phyloP scores from a whole-genome alignment of 257 asterid species.

The Solanum bukasovii region DNA sequence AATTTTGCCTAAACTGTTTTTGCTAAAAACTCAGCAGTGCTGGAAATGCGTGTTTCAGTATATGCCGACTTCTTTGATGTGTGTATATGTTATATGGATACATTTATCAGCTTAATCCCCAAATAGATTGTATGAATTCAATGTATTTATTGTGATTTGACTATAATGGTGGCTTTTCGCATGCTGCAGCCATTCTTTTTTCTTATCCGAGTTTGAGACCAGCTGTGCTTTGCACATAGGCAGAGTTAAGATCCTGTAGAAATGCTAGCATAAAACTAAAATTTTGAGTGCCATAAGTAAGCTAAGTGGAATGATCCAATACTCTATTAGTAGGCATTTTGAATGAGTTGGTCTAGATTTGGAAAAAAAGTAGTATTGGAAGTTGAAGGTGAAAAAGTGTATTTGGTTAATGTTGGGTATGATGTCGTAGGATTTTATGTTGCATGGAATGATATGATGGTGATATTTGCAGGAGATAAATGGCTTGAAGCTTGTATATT shows the following conservation, averaged over 20 bases:
- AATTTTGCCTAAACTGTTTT: neutral
- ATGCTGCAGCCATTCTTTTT: neutral
- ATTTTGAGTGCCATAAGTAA: neutral
- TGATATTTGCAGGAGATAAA: slow-evolving; percentile 60
- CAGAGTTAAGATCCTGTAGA: neutral
- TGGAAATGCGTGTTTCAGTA: neutral
- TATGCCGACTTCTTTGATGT: neutral
- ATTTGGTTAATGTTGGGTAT: neutral
- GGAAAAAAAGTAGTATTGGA: neutral
- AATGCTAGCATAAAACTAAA: neutral
- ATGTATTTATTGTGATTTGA: neutral
- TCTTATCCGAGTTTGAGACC: neutral
- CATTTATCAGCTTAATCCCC: neutral
- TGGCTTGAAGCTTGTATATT: slow-evolving; percentile 78
- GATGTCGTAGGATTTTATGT: neutral
- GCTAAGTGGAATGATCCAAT: neutral
- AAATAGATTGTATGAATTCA: neutral
- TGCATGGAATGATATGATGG: neutral
- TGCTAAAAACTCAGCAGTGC: neutral
- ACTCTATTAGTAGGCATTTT: neutral
- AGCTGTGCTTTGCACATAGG: neutral
- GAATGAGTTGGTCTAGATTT: neutral
- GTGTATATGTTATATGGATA: neutral
- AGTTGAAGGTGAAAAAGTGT: neutral
- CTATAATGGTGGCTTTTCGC: neutral